Conservation (phyloP, 1,284 basidiomycete species). For the Sporisorium graminicola region DNA sequence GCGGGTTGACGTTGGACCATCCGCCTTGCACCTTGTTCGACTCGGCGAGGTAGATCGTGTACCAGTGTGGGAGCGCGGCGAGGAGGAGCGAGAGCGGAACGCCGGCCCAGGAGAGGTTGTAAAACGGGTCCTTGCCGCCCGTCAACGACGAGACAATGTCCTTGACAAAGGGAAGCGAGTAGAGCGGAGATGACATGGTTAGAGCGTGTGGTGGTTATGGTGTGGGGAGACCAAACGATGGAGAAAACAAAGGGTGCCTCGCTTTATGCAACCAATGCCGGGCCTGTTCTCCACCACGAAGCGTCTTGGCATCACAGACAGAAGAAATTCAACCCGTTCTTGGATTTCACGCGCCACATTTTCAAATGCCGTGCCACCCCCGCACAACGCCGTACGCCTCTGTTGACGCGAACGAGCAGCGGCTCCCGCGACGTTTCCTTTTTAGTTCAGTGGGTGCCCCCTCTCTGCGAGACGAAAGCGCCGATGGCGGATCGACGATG, state of each 20-base stretch:
- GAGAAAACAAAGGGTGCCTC: too few relatives aligned
- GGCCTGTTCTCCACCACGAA: too few relatives aligned
- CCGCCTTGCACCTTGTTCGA: slow-evolving; percentile 56
- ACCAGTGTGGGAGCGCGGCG: slow-evolving; percentile 59
- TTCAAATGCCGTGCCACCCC: neutral
- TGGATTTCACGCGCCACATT: slow-evolving; percentile 20
- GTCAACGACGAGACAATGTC: slow-evolving; percentile 16
- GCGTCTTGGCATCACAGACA: too few relatives aligned
- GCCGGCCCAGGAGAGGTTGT: slow-evolving; percentile 43
- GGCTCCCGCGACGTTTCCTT: neutral
- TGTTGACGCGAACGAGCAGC: neutral
- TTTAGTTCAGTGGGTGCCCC: too few relatives aligned
- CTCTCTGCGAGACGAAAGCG: too few relatives aligned
- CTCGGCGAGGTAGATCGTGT: slow-evolving; percentile 56
- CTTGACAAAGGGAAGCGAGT: slow-evolving; percentile 4
- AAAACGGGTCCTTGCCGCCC: slow-evolving; percentile 25
- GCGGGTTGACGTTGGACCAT: slow-evolving; percentile 62
- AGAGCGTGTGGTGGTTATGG: neutral
- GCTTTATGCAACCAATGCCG: too few relatives aligned
- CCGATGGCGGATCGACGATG: too few relatives aligned
- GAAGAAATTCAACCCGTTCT: neutral
- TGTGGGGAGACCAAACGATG: neutral
- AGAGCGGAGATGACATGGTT: slow-evolving; percentile 15
- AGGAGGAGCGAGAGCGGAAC: slow-evolving; percentile 34
- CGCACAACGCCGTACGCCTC: neutral